phyloP scores from a whole-genome alignment of 2,329 filamentous ascomycete species.

The Ustulina deusta region DNA sequence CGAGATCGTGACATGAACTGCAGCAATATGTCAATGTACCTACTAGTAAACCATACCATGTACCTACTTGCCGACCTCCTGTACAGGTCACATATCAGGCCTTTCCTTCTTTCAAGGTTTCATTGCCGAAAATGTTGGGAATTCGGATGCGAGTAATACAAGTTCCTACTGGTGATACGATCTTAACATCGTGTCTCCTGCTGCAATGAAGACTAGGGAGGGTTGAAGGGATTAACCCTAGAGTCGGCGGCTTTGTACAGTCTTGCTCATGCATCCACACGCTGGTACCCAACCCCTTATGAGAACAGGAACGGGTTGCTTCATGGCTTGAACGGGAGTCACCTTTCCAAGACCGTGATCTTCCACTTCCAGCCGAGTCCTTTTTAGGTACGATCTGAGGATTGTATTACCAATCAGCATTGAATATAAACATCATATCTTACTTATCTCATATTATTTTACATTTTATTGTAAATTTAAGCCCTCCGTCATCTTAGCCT shows the following conservation, averaged over 20 bases:
- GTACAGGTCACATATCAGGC: background rate
- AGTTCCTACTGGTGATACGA: background rate
- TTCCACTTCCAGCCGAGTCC: no score
- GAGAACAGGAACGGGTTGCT: no score
- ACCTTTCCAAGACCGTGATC: no score
- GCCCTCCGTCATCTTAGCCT: background rate
- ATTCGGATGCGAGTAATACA: background rate
- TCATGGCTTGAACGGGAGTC: no score
- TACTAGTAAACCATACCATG: background rate
- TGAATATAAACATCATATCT: no score
- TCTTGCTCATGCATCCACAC: background rate
- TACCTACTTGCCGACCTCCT: background rate
- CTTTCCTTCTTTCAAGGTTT: background rate
- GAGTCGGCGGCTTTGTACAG: background rate
- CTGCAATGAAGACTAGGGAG: background rate
- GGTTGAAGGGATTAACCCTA: background rate
- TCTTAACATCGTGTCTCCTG: background rate
- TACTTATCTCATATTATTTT: no score
- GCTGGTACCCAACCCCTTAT: no score
- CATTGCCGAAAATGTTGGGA: background rate
- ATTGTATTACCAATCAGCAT: no score
- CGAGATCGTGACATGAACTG: background rate
- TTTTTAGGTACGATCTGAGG: no score
- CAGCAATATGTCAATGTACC: background rate
- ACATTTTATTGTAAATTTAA: no score